Base-by-base conservation (phyloP, 129 eudicot species). In the Mikania micrantha region DNA sequence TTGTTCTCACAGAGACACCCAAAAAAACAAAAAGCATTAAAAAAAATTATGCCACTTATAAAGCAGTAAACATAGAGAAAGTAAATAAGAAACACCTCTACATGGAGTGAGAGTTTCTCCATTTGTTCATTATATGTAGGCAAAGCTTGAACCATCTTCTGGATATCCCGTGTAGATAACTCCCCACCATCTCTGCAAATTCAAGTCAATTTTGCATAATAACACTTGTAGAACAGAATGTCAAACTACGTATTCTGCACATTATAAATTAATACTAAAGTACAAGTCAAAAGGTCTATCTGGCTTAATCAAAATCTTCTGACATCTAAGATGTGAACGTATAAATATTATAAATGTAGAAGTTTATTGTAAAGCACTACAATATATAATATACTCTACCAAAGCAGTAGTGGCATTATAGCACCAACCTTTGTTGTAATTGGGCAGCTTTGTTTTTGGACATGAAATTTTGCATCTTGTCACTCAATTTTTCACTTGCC, bases 361-460 rank as follows among this genome's bases (percentile, higher is more conserved):
- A 8, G 34, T 16, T 42, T 41, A 40, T 25, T 24, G 56, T 64
- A 64, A 64, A 65, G 27, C 70, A n/a, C 56, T 9, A 42, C 24
- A 15, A 16, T 42, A 28, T 64, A n/a, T 25, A 11, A 22, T 25
- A 41, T 42, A 64, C 15, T 42, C 27, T 44, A 27, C 0, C 28
- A 28, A 65, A 35, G 27, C 9, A 7, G 44, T 60, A 66, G 15
- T 47, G 41, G 21, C 19, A 17, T 59, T 63, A 31, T 13, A 42
- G 65, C 73, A 84, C 91, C 68, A 76, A 88, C 90, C 86, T 84
- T 79, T 91, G 96, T 68, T 90, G 92, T 65, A 91, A 75, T 69
- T 85, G 88, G 16, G 98, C 98, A 59, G 98, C 98, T 86, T 92
- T 92, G 76, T 92, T 92, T 77, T 88, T 92, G 15, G 96, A 85